These are phyloP conservation scores for Prinsepia uniflora DNA, from an alignment of 306 rosid genomes.

Conservation along the genomic window DNA sequence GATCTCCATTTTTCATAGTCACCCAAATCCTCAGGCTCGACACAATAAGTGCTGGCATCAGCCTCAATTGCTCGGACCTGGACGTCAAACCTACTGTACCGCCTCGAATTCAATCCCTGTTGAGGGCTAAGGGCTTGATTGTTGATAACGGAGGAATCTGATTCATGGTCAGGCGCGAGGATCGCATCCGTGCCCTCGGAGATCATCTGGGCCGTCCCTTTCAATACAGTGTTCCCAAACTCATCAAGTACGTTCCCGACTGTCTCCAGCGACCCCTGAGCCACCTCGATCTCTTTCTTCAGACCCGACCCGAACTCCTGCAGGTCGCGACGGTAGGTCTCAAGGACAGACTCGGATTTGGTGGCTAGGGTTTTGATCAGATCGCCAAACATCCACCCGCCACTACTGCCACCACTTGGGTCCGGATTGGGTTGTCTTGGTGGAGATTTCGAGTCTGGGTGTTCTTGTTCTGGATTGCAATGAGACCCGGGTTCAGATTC, in stretches of 20 bases:
- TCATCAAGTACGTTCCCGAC: slow-evolving; percentile 66
- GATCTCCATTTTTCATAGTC: slow-evolving; percentile 56
- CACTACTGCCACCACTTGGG: not conserved
- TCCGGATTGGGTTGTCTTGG: slow-evolving; percentile 12
- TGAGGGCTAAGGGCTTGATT: slow-evolving; percentile 23
- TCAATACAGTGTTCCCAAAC: slow-evolving; percentile 65
- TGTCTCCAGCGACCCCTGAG: slow-evolving; percentile 70
- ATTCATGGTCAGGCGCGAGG: slow-evolving; percentile 50
- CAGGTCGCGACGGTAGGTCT: slow-evolving; percentile 88
- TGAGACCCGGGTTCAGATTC: slow-evolving; percentile 16
- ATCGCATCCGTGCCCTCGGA: slow-evolving; percentile 68
- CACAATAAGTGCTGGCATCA: slow-evolving; percentile 57
- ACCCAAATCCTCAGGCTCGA: slow-evolving; percentile 63
- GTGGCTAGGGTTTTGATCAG: slow-evolving; percentile 53
- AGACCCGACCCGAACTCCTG: slow-evolving; percentile 71
- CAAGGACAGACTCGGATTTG: slow-evolving; percentile 78
- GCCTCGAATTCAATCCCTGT: slow-evolving; percentile 43
- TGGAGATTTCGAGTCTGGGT: slow-evolving; percentile 35
- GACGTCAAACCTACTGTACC: slow-evolving; percentile 65
- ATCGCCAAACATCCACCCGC: slow-evolving; percentile 73
- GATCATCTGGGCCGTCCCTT: slow-evolving; percentile 79
- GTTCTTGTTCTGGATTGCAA: slow-evolving; percentile 15
- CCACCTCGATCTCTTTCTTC: slow-evolving; percentile 79
- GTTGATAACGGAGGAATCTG: slow-evolving; percentile 51
- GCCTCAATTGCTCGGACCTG: slow-evolving; percentile 61